Percentiles rank a stretch among this genome's conserved stretches.
Conservation (phyloP, 2,329 filamentous ascomycete species). For the Cytospora chrysosperma region DNA sequence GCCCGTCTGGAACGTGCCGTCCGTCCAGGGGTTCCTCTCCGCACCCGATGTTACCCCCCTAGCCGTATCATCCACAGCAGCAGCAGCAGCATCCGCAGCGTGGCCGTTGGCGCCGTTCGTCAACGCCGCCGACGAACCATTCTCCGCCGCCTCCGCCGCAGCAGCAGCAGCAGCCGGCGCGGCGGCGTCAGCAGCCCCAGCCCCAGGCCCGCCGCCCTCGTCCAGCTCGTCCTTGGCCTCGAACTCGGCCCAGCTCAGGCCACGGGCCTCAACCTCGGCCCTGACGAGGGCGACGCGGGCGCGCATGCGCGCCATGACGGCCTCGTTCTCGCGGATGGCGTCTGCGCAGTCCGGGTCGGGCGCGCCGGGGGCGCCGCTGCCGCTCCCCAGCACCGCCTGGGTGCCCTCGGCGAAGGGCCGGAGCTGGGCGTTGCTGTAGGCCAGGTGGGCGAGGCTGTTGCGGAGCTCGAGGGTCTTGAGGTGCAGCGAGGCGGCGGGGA, state of each 20-base stretch:
- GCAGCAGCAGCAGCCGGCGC: background rate
- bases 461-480: conserved; percentile 74
- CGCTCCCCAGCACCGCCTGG: conserved; percentile 34
- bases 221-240: conserved; percentile 43
- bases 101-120: conserved; percentile 31
- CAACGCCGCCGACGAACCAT: conserved; percentile 9
- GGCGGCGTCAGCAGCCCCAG: background rate
- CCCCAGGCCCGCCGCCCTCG: conserved; percentile 31
- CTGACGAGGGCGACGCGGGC: conserved; percentile 64
- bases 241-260: conserved; percentile 58
- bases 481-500: conserved; percentile 66
- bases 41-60: conserved; percentile 28
- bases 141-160: background rate
- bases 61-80: conserved; percentile 15
- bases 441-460: conserved; percentile 72
- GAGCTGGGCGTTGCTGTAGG: conserved; percentile 72
- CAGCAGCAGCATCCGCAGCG: conserved; percentile 9
- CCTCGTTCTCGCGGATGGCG: conserved; percentile 70
- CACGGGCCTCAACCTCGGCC: conserved; percentile 61
- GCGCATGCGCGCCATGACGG: conserved; percentile 66
- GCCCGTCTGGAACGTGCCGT: conserved; percentile 64
- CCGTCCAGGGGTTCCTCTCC: conserved; percentile 50
- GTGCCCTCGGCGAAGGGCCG: conserved; percentile 62
- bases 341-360: conserved; percentile 71
- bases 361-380: conserved; percentile 27